Evolutionary conservation across 2,329 filamentous ascomycete species (phyloP), one percentile per base, ranked within the genome.

Genomic region (Aspergillus sp.): DNA sequence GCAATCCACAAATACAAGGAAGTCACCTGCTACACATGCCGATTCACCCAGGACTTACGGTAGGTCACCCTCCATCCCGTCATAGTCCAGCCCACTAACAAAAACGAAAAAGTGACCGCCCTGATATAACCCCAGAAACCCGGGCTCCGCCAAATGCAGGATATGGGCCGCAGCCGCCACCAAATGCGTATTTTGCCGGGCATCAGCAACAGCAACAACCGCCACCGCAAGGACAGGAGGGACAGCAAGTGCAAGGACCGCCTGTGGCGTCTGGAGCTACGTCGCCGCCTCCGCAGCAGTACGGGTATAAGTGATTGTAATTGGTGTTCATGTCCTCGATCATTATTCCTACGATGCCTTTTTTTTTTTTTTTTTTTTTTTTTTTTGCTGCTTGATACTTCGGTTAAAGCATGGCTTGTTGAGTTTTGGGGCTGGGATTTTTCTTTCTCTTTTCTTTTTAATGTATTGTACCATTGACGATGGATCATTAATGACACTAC

Each of bases 1-100:
- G 55, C 74, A 8, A 69, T 60, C 4, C 73, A 75, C 58, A 77
- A 77, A 58, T 75, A 76, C 58, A 75, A 76, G 73, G 73, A 76
- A 67, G 73, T 75, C 23, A 70, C 64, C 45, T 76, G 73, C 60
- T 65, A 70, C 56, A 74, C 71, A 56, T 76, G 73, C 52, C 71
- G 71, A 44, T 74, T 69, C 47, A 72, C 67, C 14, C 73, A 76
- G 56, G 73, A 74, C 52, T 62, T 76, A 31, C 68, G 71, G 73
- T 76, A 65, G 43, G 66, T 48, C 7, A 3, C 4, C 17, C 25
- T n/a, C 27, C 12, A 35, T 17, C 31, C 12, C 27, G n/a, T 47
- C 15, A 19, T 31, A 8, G 45, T 8, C 19, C 15, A 51, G 25
- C 6, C 43, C 33, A 45, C 37, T 53, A 55, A 57, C 58, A 27